These are phyloP conservation scores for Penicillium paneum DNA, from an alignment of 2,329 filamentous ascomycete species.

Conservation along the genomic window DNA sequence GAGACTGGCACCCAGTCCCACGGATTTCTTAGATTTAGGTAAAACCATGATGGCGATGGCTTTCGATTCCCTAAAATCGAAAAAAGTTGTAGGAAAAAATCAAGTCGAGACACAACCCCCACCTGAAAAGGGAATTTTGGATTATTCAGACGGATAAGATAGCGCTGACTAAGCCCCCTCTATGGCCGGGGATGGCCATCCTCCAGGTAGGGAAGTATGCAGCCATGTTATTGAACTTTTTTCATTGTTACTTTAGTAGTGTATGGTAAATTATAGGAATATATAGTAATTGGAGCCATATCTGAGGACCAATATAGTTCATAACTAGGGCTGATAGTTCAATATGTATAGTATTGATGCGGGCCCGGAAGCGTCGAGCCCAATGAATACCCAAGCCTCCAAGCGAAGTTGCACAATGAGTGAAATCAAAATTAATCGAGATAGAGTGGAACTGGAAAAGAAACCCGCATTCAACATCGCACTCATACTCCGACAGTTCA, in stretches of 20 bases:
- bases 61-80: not conserved
- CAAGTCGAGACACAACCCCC: constrained; percentile 19
- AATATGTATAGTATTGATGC: not conserved
- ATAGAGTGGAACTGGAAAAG: not conserved
- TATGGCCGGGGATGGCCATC: not conserved
- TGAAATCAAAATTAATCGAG: not conserved
- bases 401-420: constrained; percentile 11
- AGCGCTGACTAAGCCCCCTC: constrained; percentile 24
- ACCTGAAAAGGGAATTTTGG: constrained; percentile 28
- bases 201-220: not conserved
- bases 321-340: not conserved
- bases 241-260: not conserved
- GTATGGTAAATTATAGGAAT: not conserved
- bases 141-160: constrained; percentile 34
- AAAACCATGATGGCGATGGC: constrained; percentile 58
- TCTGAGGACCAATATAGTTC: not conserved
- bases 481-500: not conserved
- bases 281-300: not conserved
- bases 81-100: constrained; percentile 15
- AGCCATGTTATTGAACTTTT: not conserved
- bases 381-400: constrained; percentile 10
- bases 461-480: not conserved
- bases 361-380: constrained; percentile 2
- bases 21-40: constrained; percentile 91
- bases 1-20: constrained; percentile 92